Conservation (phyloP, 1,139 yeast species). For the Sporopachydermia cereana region DNA sequence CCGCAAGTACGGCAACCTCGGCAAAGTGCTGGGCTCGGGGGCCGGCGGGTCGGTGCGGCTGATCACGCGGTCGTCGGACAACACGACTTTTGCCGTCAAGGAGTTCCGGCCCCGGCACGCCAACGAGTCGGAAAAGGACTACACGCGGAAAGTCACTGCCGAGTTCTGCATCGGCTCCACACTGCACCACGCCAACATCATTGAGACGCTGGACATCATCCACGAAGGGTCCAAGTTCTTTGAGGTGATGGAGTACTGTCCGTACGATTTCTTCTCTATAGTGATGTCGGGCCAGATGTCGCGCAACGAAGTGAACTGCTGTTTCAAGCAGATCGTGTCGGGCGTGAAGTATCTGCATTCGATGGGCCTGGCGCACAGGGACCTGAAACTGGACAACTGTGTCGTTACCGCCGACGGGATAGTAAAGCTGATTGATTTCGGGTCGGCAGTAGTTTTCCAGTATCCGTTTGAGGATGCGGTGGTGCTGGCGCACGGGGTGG, state of each 20-base stretch:
- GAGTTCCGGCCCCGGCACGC: conserved; percentile 65
- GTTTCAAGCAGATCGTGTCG: conserved; percentile 57
- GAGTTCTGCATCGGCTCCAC: conserved; percentile 80
- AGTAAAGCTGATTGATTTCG: conserved; percentile 70
- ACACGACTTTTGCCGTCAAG: conserved; percentile 70
- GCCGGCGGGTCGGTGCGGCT: conserved; percentile 78
- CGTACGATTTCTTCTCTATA: conserved; percentile 72
- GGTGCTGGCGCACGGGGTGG: conserved; percentile 64
- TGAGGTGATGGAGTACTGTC: conserved; percentile 79
- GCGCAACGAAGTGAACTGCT: conserved; percentile 60
- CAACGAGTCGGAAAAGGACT: conserved; percentile 61
- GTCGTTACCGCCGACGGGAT: conserved; percentile 63
- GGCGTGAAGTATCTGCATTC: conserved; percentile 63
- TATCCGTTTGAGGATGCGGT: conserved; percentile 58
- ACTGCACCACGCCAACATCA: conserved; percentile 65
- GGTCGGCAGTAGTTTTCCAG: conserved; percentile 74
- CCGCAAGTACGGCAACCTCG: conserved; percentile 54
- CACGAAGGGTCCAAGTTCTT: conserved; percentile 62
- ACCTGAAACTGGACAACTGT: conserved; percentile 68
- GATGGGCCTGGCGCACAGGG: conserved; percentile 70
- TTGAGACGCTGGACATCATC: conserved; percentile 65
- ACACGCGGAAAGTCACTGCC: conserved; percentile 71
- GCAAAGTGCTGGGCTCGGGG: conserved; percentile 69
- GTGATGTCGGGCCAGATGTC: conserved; percentile 79
- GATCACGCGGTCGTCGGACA: conserved; percentile 52